A percentile compares a stretch with the other conserved stretches of the same genome.
These are phyloP conservation scores for Colletotrichum sp. DNA, from an alignment of 2,329 filamentous ascomycete species.

Conservation along the genomic window DNA sequence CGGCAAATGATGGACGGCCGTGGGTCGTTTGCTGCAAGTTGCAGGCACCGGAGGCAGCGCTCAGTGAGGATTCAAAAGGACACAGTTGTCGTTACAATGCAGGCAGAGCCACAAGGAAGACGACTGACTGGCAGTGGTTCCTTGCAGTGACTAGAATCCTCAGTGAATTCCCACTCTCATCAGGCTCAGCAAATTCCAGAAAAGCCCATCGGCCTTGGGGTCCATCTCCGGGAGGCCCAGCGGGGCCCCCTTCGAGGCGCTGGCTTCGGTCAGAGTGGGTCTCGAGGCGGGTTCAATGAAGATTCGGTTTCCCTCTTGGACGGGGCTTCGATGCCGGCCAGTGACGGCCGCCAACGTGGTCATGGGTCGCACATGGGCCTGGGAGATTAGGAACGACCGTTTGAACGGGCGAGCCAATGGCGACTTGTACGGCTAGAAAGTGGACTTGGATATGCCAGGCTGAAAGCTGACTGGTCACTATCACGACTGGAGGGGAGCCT, in stretches of 20 bases:
- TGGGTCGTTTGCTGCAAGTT: not conserved
- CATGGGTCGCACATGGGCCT: conserved; percentile 20
- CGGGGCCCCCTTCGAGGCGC: not conserved
- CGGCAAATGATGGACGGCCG: not conserved
- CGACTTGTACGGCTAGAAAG: not conserved
- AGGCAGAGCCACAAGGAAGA: not conserved
- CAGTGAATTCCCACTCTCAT: not conserved
- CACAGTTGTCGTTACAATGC: conserved; percentile 1
- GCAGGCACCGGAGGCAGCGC: not conserved
- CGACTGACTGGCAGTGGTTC: not conserved
- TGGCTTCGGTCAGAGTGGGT: conserved; percentile 7
- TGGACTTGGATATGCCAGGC: not conserved
- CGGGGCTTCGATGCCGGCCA: conserved; percentile 9
- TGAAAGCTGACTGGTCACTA: not conserved
- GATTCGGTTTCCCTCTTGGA: conserved; percentile 6
- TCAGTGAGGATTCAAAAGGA: not conserved
- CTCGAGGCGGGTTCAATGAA: not conserved
- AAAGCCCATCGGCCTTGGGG: not conserved
- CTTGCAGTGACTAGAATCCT: not conserved
- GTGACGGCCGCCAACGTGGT: conserved; percentile 22
- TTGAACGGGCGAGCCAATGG: conserved; percentile 13
- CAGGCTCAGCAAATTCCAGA: not conserved
- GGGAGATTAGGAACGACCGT: conserved; percentile 22
- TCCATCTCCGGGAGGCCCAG: not conserved
- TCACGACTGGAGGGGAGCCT: not conserved